phyloP scores from a whole-genome alignment of 2,329 filamentous ascomycete genomes.

The Arthrobotrys sinensis region DNA sequence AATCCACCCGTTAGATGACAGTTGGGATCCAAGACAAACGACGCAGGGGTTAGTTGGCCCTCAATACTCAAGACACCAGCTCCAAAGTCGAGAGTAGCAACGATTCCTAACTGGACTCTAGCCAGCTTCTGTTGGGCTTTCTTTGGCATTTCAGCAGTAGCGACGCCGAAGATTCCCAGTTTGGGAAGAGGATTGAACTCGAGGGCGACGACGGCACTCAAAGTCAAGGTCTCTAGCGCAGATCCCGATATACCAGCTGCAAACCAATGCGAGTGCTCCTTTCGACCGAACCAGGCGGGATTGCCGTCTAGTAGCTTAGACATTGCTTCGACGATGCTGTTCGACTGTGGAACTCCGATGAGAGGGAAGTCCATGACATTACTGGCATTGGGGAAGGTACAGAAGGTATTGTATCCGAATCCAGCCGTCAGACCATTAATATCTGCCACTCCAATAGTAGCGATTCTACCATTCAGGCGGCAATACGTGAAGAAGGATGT shows the following conservation, averaged over 20 bases:
- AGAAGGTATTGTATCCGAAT: conserved; percentile 68
- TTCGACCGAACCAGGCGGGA: conserved; percentile 64
- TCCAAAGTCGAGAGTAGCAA: conserved; percentile 66
- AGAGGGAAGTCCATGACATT: conserved; percentile 63
- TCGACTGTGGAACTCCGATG: conserved; percentile 64
- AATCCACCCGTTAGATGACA: conserved; percentile 68
- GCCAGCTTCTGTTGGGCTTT: conserved; percentile 64
- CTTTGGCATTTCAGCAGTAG: conserved; percentile 65
- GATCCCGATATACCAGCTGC: conserved; percentile 67
- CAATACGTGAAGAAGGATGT: conserved; percentile 67
- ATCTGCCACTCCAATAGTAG: conserved; percentile 67
- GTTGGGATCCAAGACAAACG: conserved; percentile 67
- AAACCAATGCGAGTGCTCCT: conserved; percentile 65
- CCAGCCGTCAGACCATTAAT: conserved; percentile 67
- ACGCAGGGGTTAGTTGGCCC: conserved; percentile 68
- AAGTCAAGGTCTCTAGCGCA: conserved; percentile 67
- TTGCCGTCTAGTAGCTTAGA: conserved; percentile 62
- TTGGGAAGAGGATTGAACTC: conserved; percentile 65
- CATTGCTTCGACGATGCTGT: conserved; percentile 65
- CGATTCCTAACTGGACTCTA: conserved; percentile 68
- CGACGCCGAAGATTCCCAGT: conserved; percentile 67
- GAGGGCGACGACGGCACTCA: conserved; percentile 67
- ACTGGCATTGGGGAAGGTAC: conserved; percentile 27
- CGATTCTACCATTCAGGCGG: conserved; percentile 67
- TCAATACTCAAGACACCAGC: conserved; percentile 67